Base-by-base conservation (phyloP, 257 asterid genomes). In the Gynochthodes officinalis region DNA sequence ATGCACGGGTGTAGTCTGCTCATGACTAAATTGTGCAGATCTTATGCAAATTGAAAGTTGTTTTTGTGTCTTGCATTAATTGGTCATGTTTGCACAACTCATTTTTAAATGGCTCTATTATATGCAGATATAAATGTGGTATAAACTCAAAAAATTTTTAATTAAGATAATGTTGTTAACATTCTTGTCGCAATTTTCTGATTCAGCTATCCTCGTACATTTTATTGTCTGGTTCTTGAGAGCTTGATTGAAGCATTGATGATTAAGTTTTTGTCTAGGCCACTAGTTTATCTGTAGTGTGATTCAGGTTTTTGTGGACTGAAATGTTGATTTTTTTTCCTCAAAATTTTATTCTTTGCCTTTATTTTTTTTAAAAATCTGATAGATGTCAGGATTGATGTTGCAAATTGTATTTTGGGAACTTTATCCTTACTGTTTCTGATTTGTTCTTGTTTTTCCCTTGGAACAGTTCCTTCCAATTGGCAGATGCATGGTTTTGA, bases 401-500 rank as follows among this genome's bases (percentile, higher is more conserved):
- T 53, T 23, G 30, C 30, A 5, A 23, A 21, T 2, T 53, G 28
- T 21, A 23, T 53, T 21, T 53, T 4, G 60, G 30, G 30, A 23
- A 7, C n/a, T 21, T 67, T 54, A 3, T n/a, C 27, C 40, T 53
- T 52, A 12, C 21, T 59, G 39, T 35, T 62, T 63, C 59, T 87
- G 75, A 79, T 76, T 63, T 63, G n/a, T 50, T 62, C 64, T 73
- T 14, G 30, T 21, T 61, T 77, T 69, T 61, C 55, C 23, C 73
- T 83, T 76, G 78, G 69, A 77, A 79, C 96, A 94, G 99, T 94
- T 82, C 99, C 99, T 71, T 94, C 98, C 66, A 94, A 90, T 79
- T 94, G 99, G 99, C 98, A 94, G 93, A 83, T 89, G 97, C 98
- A 91, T 84, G 99, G 99, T 79, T 89, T 76, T 73, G 99, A 94